phyloP scores from a whole-genome alignment of 2,329 filamentous ascomycete genomes.

The Trichoderma endophyticum region DNA sequence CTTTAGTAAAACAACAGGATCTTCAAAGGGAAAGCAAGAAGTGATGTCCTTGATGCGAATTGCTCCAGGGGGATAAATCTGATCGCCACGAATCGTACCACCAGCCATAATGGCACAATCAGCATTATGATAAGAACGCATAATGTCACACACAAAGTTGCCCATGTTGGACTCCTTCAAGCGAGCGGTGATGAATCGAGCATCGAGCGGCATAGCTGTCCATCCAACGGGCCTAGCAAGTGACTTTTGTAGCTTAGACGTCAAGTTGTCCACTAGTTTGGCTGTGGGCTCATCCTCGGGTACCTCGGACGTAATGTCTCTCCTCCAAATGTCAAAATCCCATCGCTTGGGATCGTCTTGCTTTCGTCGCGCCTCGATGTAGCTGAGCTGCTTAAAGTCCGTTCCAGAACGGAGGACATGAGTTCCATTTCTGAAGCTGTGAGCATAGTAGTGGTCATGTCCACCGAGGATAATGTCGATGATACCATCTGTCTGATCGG shows the following conservation, averaged over 20 bases:
- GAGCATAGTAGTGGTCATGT: slow-evolving; percentile 85
- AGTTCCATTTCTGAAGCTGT: slow-evolving; percentile 71
- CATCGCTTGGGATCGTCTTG: slow-evolving; percentile 50
- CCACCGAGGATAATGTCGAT: slow-evolving; percentile 86
- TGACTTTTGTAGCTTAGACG: slow-evolving; percentile 69
- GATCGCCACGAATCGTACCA: slow-evolving; percentile 83
- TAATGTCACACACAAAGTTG: slow-evolving; percentile 89
- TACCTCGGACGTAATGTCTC: slow-evolving; percentile 69
- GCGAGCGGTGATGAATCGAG: slow-evolving; percentile 79
- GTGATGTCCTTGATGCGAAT: slow-evolving; percentile 78
- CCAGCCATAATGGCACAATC: slow-evolving; percentile 83
- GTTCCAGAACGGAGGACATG: slow-evolving; percentile 85
- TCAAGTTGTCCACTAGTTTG: slow-evolving; percentile 64
- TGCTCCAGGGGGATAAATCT: slow-evolving; percentile 79
- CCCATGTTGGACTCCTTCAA: slow-evolving; percentile 77
- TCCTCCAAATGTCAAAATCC: slow-evolving; percentile 74
- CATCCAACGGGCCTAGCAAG: slow-evolving; percentile 81
- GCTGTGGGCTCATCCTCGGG: slow-evolving; percentile 60
- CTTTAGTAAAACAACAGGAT: slow-evolving; percentile 76
- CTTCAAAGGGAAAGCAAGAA: slow-evolving; percentile 89
- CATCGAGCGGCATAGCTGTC: slow-evolving; percentile 78
- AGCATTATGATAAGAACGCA: slow-evolving; percentile 76
- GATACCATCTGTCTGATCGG: slow-evolving; percentile 66
- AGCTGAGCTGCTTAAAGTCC: slow-evolving; percentile 90
- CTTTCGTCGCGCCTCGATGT: slow-evolving; percentile 71